phyloP scores from a whole-genome alignment of 768 basidiomycete species.

The Boletellus ananiceps region DNA sequence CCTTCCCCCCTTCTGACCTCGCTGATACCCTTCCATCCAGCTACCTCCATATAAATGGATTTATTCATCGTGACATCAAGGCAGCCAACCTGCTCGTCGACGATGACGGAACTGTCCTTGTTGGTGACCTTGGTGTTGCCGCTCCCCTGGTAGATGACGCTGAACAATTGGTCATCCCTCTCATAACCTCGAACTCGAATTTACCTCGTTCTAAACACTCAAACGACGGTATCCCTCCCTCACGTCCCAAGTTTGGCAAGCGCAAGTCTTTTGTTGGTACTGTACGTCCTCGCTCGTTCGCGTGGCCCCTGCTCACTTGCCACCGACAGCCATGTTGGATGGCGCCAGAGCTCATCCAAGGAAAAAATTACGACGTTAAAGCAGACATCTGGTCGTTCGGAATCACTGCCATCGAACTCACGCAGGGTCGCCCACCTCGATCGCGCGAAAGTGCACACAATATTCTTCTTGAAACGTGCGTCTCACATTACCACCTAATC shows the following conservation, averaged over 20 bases:
- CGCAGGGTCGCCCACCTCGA: conserved; percentile 83
- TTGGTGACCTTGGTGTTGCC: conserved; percentile 92
- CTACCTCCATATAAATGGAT: conserved; percentile 84
- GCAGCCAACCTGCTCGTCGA: conserved; percentile 92
- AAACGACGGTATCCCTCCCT: neutral
- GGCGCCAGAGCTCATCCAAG: conserved; percentile 91
- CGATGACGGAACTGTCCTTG: conserved; percentile 82
- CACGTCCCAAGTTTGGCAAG: conserved; percentile 58
- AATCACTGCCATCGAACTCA: conserved; percentile 88
- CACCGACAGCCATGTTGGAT: conserved; percentile 81
- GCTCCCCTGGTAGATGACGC: conserved; percentile 72
- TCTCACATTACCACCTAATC: conserved; percentile 6
- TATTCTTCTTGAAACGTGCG: conserved; percentile 72
- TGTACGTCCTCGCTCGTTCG: conserved; percentile 35
- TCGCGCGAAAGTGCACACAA: conserved; percentile 69
- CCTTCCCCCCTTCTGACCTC: neutral
- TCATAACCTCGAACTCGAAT: conserved; percentile 31
- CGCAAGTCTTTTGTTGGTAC: conserved; percentile 93
- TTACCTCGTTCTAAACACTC: conserved; percentile 15
- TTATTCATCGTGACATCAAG: conserved; percentile 93
- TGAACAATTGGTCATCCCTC: conserved; percentile 34
- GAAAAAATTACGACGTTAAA: conserved; percentile 75
- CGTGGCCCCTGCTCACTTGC: neutral
- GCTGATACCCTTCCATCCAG: conserved; percentile 33
- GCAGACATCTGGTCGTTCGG: conserved; percentile 98